Evolutionary conservation across 352 stramenopile genomes (phyloP).

Genomic region (Saprolegnia diclina): DNA sequence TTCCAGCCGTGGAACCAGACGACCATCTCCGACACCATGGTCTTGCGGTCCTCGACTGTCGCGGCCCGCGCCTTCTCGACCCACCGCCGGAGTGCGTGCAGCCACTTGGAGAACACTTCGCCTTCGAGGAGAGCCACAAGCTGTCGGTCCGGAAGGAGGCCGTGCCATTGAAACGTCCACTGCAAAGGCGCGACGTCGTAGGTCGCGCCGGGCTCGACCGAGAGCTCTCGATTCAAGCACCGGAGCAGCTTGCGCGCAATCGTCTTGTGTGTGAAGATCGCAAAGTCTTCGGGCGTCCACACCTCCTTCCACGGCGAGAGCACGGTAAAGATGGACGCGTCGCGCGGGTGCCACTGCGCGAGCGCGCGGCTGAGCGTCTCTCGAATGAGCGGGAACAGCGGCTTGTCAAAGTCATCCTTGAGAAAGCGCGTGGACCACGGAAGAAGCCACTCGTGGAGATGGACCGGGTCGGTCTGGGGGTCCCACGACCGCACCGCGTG

Average conservation of each 20-base stretch:
- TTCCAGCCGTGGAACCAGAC: slow-evolving; percentile 86
- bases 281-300: slow-evolving; percentile 76
- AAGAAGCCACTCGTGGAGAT: slow-evolving; percentile 76
- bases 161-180: slow-evolving; percentile 73
- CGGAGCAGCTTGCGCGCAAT: slow-evolving; percentile 70
- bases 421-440: slow-evolving; percentile 52
- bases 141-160: slow-evolving; percentile 58
- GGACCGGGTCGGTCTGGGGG: slow-evolving; percentile 37
- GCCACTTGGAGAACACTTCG: slow-evolving; percentile 90
- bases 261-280: slow-evolving; percentile 76
- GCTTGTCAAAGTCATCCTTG: slow-evolving; percentile 35
- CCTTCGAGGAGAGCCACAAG: slow-evolving; percentile 81
- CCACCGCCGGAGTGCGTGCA: slow-evolving; percentile 78
- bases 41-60: not conserved
- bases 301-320: slow-evolving; percentile 63
- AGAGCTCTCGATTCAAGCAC: slow-evolving; percentile 74
- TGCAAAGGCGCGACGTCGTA: slow-evolving; percentile 59
- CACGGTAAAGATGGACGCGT: slow-evolving; percentile 53
- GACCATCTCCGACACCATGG: slow-evolving; percentile 54
- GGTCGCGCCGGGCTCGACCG: slow-evolving; percentile 58
- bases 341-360: slow-evolving; percentile 76
- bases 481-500: slow-evolving; percentile 65
- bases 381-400: slow-evolving; percentile 65
- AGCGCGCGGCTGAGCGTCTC: slow-evolving; percentile 53
- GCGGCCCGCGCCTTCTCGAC: slow-evolving; percentile 35